Evolutionary conservation across 2,329 filamentous ascomycete genomes (phyloP).

Genomic region (Stromatinia cepivora): DNA sequence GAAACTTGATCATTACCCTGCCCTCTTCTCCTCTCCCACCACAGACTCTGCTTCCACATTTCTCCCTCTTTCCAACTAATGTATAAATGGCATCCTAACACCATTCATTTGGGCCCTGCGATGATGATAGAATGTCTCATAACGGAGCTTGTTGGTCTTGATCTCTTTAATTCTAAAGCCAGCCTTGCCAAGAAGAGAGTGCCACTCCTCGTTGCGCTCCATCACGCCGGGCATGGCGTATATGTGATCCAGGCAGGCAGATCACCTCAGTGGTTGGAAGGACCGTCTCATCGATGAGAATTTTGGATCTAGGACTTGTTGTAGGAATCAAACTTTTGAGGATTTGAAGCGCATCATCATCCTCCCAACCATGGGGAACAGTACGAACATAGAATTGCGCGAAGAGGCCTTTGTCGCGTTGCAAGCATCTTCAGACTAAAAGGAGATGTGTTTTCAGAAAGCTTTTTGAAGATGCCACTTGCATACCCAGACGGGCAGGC

Average conservation of each 20-base stretch:
- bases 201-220: conserved; percentile 40
- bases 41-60: background rate
- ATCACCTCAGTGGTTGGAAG: conserved; percentile 42
- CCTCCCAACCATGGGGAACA: conserved; percentile 45
- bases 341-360: conserved; percentile 32
- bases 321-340: background rate
- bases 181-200: background rate
- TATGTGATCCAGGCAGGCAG: conserved; percentile 43
- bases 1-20: background rate
- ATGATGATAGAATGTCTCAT: background rate
- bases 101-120: background rate
- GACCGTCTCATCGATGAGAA: conserved; percentile 49
- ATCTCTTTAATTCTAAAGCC: background rate
- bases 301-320: conserved; percentile 1
- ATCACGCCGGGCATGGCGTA: conserved; percentile 40
- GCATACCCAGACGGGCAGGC: too few species aligned
- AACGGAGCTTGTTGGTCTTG: background rate
- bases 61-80: background rate
- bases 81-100: background rate
- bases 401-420: too few species aligned
- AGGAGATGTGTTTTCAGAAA: too few species aligned
- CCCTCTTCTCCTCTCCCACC: background rate
- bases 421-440: too few species aligned
- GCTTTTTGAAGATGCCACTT: too few species aligned
- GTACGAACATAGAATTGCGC: conserved; percentile 42